Conservation (phyloP, 306 rosid species). For the Echinosophora koreensis region DNA sequence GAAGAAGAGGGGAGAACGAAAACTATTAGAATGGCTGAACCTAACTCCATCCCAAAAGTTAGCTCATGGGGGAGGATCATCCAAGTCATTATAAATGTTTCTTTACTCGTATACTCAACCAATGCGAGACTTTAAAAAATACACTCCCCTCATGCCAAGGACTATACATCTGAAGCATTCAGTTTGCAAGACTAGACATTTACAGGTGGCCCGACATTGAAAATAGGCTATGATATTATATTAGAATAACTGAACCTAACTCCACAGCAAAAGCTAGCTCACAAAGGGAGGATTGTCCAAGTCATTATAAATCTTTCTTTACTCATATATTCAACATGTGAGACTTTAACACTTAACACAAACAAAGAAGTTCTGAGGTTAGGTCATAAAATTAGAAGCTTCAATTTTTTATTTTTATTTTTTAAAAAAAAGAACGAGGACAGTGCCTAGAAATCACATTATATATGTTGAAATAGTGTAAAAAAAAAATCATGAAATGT, state of each 20-base stretch:
- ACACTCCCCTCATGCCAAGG: background rate
- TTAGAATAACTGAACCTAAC: background rate
- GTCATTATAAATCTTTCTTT: background rate
- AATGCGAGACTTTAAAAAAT: too few species aligned
- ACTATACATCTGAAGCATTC: too few species aligned
- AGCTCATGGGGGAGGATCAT: background rate
- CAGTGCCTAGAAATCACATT: constrained; percentile 4
- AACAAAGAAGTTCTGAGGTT: constrained; percentile 26
- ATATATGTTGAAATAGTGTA: background rate
- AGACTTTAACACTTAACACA: background rate
- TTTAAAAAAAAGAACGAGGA: background rate
- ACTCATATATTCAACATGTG: background rate
- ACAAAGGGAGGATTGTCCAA: background rate
- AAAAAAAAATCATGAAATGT: background rate
- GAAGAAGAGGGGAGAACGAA: constrained; percentile 19
- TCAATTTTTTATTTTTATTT: too few species aligned
- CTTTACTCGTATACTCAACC: background rate
- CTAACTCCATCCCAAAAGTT: background rate
- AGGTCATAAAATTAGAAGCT: constrained; percentile 26
- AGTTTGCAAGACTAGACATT: background rate
- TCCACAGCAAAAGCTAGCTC: background rate
- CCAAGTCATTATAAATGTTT: background rate
- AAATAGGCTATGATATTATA: background rate
- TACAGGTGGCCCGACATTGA: background rate
- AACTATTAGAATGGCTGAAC: background rate